Percentiles rank a stretch among this genome's conserved stretches.
phyloP scores from a whole-genome alignment of 2,329 filamentous ascomycete species.

The Bretziella fagacearum region DNA sequence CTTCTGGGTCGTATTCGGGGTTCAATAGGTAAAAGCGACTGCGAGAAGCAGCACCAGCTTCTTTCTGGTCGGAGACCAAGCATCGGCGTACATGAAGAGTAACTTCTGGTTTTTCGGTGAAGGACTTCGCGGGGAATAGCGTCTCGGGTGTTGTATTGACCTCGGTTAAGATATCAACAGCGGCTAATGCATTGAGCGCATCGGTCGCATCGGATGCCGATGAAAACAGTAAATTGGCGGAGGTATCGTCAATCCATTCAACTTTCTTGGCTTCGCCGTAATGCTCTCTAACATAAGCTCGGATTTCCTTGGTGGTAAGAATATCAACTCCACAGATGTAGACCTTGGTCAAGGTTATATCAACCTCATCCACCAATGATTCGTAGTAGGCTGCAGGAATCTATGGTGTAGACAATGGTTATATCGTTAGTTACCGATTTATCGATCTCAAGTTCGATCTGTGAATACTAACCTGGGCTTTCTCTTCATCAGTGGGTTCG shows the following conservation, averaged over 20 bases:
- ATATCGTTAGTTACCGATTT: neutral
- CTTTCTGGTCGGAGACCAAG: slow-evolving; percentile 61
- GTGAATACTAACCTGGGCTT: neutral
- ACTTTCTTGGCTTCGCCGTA: slow-evolving; percentile 44
- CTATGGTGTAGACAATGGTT: neutral
- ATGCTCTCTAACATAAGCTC: slow-evolving; percentile 54
- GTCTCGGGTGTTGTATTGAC: slow-evolving; percentile 44
- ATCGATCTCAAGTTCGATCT: neutral
- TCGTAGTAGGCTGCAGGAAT: neutral
- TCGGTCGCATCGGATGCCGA: slow-evolving; percentile 34
- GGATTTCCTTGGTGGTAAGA: slow-evolving; percentile 64
- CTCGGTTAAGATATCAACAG: slow-evolving; percentile 30
- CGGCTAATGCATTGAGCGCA: slow-evolving; percentile 37
- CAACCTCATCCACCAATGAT: neutral
- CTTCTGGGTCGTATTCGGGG: slow-evolving; percentile 72
- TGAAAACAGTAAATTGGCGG: slow-evolving; percentile 69
- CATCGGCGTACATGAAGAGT: slow-evolving; percentile 58
- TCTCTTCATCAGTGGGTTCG: neutral
- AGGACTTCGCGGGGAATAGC: slow-evolving; percentile 46
- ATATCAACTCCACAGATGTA: slow-evolving; percentile 71
- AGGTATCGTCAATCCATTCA: slow-evolving; percentile 92
- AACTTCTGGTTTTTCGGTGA: slow-evolving; percentile 50
- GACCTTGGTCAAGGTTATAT: slow-evolving; percentile 37
- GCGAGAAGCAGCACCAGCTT: slow-evolving; percentile 55
- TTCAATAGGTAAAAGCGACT: slow-evolving; percentile 89